Conservation (phyloP, 257 asterid species). For the Nicotiana benthamiana region DNA sequence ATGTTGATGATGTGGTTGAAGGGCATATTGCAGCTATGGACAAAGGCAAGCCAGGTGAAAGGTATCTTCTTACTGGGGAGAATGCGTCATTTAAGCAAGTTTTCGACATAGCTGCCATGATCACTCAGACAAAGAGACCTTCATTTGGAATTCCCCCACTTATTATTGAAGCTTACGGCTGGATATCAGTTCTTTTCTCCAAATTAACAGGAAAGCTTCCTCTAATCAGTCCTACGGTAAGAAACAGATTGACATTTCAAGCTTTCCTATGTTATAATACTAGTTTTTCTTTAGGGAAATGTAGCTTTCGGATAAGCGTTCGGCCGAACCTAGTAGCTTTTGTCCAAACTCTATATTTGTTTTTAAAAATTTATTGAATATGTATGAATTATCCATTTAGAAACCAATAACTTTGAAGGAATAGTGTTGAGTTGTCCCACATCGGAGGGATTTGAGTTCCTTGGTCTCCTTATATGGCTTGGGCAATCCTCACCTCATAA, state of each 20-base stretch:
- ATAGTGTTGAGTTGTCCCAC: no score
- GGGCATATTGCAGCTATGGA: slow-evolving; percentile 75
- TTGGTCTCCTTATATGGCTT: no score
- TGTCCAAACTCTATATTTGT: no score
- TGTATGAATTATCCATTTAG: no score
- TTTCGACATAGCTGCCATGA: slow-evolving; percentile 62
- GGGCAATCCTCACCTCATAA: no score
- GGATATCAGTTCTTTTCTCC: slow-evolving; percentile 52
- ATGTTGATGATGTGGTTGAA: slow-evolving; percentile 77
- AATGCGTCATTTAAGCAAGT: slow-evolving; percentile 79
- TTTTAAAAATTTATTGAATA: no score
- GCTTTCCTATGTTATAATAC: neutral
- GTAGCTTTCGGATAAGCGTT: no score
- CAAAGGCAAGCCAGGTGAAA: slow-evolving; percentile 63
- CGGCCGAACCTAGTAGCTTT: no score
- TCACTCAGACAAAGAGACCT: slow-evolving; percentile 65
- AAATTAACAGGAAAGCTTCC: slow-evolving; percentile 85
- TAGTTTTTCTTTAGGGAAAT: neutral
- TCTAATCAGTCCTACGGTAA: slow-evolving; percentile 83
- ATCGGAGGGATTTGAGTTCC: no score
- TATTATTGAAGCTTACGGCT: slow-evolving; percentile 49
- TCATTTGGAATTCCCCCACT: slow-evolving; percentile 47
- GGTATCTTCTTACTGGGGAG: slow-evolving; percentile 90
- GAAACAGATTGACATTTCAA: slow-evolving; percentile 11
- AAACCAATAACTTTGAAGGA: no score